Conservation (phyloP, 192 early-diverging fungal genomes). For the Coemansia sp. region DNA sequence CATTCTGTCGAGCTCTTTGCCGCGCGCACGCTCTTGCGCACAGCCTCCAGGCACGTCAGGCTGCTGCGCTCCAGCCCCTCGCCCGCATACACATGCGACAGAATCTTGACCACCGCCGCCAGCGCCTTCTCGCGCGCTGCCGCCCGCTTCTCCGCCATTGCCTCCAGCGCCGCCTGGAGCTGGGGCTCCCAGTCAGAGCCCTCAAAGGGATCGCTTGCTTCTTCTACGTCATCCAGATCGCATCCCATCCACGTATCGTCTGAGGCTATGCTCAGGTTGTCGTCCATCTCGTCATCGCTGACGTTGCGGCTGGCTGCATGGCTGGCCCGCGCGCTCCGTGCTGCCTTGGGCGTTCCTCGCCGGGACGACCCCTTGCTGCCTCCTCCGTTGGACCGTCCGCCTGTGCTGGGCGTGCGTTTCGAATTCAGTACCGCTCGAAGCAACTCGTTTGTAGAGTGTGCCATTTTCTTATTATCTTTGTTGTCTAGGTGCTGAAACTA, state of each 20-base stretch:
- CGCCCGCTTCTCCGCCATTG: constrained; percentile 38
- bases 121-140: constrained; percentile 59
- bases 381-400: constrained; percentile 10
- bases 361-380: constrained; percentile 7
- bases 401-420: constrained; percentile 26
- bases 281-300: constrained; percentile 34
- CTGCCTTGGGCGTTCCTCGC: constrained; percentile 22
- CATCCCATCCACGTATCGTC: constrained; percentile 30
- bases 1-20: constrained; percentile 30
- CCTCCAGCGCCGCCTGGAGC: constrained; percentile 29
- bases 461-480: constrained; percentile 2
- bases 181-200: constrained; percentile 29
- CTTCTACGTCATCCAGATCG: background rate
- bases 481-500: background rate
- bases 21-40: constrained; percentile 55
- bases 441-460: constrained; percentile 27
- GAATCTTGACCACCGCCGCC: constrained; percentile 42
- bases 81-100: constrained; percentile 59
- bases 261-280: constrained; percentile 25
- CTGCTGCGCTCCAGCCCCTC: constrained; percentile 55
- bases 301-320: constrained; percentile 24
- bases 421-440: constrained; percentile 20
- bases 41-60: constrained; percentile 57
- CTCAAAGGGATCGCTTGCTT: constrained; percentile 4
- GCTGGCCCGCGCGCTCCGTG: constrained; percentile 15